Conservation (phyloP, 2,329 filamentous ascomycete species). For the Alternaria sp. region DNA sequence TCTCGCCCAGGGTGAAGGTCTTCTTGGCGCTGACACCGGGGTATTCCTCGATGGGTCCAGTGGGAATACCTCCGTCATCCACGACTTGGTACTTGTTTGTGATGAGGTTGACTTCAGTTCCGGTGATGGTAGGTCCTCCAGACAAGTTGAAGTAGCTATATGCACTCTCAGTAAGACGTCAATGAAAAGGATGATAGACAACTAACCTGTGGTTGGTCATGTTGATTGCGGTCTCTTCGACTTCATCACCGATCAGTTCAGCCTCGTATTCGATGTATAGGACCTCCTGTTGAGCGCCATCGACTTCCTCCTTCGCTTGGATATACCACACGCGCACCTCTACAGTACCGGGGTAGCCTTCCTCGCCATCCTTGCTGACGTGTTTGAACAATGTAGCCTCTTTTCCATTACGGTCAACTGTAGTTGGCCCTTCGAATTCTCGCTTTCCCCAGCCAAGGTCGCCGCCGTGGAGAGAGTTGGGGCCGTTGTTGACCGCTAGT, state of each 20-base stretch:
- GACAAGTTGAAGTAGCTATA: constrained; percentile 72
- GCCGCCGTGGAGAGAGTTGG: constrained; percentile 67
- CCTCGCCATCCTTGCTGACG: constrained; percentile 78
- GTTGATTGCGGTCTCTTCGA: constrained; percentile 89
- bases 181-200: background rate
- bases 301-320: constrained; percentile 68
- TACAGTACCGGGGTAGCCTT: constrained; percentile 88
- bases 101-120: constrained; percentile 64
- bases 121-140: constrained; percentile 63
- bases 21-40: constrained; percentile 69
- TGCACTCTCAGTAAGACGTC: background rate
- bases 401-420: constrained; percentile 57
- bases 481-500: constrained; percentile 76
- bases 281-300: constrained; percentile 70
- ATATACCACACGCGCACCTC: constrained; percentile 80
- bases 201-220: constrained; percentile 91
- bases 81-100: constrained; percentile 74
- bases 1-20: constrained; percentile 73
- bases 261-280: constrained; percentile 90
- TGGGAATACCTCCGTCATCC: constrained; percentile 76
- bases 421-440: constrained; percentile 74
- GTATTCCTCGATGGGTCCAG: constrained; percentile 68
- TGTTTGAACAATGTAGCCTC: constrained; percentile 57
- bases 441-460: constrained; percentile 80
- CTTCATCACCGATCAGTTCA: constrained; percentile 73